Conservation (phyloP, 805 yeast genomes). For the Wickerhamomyces rabaulensis region DNA sequence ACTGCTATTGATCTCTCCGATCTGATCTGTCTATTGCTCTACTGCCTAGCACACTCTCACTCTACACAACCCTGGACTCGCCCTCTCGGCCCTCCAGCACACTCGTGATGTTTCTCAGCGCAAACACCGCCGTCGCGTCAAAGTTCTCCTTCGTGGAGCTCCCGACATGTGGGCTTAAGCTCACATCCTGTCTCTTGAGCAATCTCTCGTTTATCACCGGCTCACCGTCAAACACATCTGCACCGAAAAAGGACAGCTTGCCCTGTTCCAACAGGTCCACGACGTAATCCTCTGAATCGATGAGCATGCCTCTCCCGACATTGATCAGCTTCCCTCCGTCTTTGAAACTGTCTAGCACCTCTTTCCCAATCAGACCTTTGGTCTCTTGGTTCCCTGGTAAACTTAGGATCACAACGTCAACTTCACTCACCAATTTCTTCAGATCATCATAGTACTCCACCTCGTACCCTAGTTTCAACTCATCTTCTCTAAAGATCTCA, state of each 20-base stretch:
- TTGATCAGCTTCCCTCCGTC: conserved; percentile 46
- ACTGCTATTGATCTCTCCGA: too few species aligned
- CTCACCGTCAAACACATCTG: conserved; percentile 56
- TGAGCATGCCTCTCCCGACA: conserved; percentile 53
- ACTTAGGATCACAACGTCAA: conserved; percentile 50
- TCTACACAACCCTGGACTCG: conserved; percentile 13
- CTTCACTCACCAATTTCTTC: conserved; percentile 29
- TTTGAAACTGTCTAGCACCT: conserved; percentile 32
- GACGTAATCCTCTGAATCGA: conserved; percentile 45
- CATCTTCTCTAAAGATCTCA: conserved; percentile 28
- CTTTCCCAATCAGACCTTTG: conserved; percentile 38
- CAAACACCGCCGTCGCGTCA: conserved; percentile 37
- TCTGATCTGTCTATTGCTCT: too few species aligned
- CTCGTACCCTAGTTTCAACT: conserved; percentile 26
- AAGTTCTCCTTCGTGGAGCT: conserved; percentile 47
- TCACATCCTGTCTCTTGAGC: conserved; percentile 34
- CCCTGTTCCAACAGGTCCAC: conserved; percentile 34
- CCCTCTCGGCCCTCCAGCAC: conserved; percentile 28
- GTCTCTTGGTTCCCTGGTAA: conserved; percentile 55
- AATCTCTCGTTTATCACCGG: conserved; percentile 34
- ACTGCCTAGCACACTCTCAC: too few species aligned
- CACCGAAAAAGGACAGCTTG: conserved; percentile 48
- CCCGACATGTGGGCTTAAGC: conserved; percentile 60
- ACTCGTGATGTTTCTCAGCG: conserved; percentile 38
- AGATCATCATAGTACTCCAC: conserved; percentile 33